Conservation (phyloP, 2,329 filamentous ascomycete species). For the Ascochyta clinopodiicola region DNA sequence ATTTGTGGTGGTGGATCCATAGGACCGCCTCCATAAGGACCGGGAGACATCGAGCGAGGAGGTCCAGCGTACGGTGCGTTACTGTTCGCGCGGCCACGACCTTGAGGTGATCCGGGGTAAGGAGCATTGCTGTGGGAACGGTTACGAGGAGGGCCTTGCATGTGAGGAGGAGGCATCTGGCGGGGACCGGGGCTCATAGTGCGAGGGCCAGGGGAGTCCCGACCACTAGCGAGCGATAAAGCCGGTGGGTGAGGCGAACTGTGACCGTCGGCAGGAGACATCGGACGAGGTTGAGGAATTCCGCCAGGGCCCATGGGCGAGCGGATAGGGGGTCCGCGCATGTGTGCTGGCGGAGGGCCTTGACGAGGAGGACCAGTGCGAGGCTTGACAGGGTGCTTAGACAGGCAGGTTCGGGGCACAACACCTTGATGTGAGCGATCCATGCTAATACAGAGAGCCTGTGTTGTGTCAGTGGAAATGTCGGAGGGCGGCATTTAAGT, state of each 20-base stretch:
- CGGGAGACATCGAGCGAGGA: constrained; percentile 49
- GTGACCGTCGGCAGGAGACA: constrained; percentile 54
- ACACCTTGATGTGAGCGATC: constrained; percentile 94
- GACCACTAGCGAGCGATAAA: constrained; percentile 50
- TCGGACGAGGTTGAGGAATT: constrained; percentile 43
- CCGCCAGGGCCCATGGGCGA: constrained; percentile 43
- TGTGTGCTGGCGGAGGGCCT: constrained; percentile 56
- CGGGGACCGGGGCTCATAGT: constrained; percentile 46
- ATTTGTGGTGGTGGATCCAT: constrained; percentile 41
- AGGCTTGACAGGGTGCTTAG: constrained; percentile 88
- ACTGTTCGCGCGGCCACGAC: constrained; percentile 45
- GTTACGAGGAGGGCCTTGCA: constrained; percentile 32
- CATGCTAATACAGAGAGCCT: constrained; percentile 90
- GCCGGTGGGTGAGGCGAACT: constrained; percentile 55
- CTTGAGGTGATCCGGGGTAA: constrained; percentile 28
- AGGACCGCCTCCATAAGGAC: constrained; percentile 47
- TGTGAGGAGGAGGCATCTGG: constrained; percentile 35
- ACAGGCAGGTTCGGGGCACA: constrained; percentile 90
- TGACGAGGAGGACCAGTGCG: constrained; percentile 63
- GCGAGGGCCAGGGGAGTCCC: constrained; percentile 39
- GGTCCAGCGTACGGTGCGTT: constrained; percentile 46
- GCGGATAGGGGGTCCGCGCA: constrained; percentile 40
- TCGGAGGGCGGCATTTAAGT: background rate
- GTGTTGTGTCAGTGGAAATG: constrained; percentile 27
- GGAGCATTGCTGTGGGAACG: constrained; percentile 49